Percentiles rank a stretch among this genome's conserved stretches.
Evolutionary conservation across 139 green algal genomes (phyloP).

Genomic region (Chlorella sorokiniana): DNA sequence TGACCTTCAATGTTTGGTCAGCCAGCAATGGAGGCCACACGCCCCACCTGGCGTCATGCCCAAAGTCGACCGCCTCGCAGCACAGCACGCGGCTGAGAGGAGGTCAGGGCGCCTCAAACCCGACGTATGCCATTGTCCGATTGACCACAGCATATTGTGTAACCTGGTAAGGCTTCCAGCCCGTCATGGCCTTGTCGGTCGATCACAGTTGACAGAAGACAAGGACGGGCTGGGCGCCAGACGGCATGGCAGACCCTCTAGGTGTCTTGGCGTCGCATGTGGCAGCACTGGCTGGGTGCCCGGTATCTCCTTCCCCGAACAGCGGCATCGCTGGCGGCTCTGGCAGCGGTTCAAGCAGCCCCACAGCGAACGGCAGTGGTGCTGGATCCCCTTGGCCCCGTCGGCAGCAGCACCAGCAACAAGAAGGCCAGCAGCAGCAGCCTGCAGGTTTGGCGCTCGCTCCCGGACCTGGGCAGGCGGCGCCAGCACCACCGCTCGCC

Average conservation of each 20-base stretch:
- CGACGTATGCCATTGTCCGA: too few relatives aligned
- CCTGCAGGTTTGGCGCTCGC: too few relatives aligned
- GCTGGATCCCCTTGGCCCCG: not conserved
- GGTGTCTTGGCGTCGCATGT: not conserved
- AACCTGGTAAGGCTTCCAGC: too few relatives aligned
- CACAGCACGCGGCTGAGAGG: too few relatives aligned
- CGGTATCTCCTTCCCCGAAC: not conserved
- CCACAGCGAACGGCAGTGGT: not conserved
- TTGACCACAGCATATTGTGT: too few relatives aligned
- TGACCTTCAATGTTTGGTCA: too few relatives aligned
- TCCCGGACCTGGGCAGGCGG: too few relatives aligned
- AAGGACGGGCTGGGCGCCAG: not conserved
- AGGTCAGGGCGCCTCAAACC: too few relatives aligned
- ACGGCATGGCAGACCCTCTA: constrained; percentile 15
- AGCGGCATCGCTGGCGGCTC: too few relatives aligned
- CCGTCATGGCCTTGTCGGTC: not conserved
- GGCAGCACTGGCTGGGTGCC: not conserved
- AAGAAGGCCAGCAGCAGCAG: not conserved
- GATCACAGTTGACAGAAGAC: not conserved
- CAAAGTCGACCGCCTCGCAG: too few relatives aligned
- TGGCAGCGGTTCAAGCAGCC: not conserved
- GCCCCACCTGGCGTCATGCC: too few relatives aligned
- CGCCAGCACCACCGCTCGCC: not conserved
- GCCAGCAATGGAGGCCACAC: too few relatives aligned
- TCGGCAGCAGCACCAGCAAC: not conserved